Conservation (phyloP, 192 early-diverging fungal genomes). For the Dissophora globulifera region DNA sequence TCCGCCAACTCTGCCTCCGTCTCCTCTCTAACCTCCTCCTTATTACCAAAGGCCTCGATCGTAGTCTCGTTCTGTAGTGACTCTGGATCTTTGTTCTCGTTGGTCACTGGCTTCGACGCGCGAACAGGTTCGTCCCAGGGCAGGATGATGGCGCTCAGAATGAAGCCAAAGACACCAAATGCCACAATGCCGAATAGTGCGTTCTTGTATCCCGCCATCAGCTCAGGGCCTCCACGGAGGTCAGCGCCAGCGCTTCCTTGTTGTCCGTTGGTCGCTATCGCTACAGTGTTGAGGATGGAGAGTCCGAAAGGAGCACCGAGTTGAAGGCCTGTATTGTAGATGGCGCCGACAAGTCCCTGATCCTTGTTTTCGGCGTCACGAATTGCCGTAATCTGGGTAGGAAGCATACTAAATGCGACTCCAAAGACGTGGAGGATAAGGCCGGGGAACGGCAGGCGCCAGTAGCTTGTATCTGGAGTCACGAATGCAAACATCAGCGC, state of each 20-base stretch:
- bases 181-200: conserved; percentile 39
- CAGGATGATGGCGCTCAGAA: neutral
- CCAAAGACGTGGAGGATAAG: conserved; percentile 41
- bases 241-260: neutral
- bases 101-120: no score
- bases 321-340: conserved; percentile 53
- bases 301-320: conserved; percentile 51
- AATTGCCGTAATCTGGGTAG: conserved; percentile 41
- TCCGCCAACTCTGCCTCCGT: neutral
- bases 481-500: conserved; percentile 44
- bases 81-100: no score
- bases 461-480: conserved; percentile 17
- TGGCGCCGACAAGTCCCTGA: conserved; percentile 44
- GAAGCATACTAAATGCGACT: conserved; percentile 21
- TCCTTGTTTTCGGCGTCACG: conserved; percentile 42
- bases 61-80: no score
- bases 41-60: no score
- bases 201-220: conserved; percentile 41
- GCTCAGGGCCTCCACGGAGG: conserved; percentile 11
- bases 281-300: conserved; percentile 42
- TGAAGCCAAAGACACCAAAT: conserved; percentile 21
- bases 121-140: conserved; percentile 25
- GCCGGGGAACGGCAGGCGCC: conserved; percentile 47
- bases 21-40: neutral
- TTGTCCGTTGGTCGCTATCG: conserved; percentile 40